Conservation (phyloP, 331 rosid species). For the Spiraea crenata region DNA sequence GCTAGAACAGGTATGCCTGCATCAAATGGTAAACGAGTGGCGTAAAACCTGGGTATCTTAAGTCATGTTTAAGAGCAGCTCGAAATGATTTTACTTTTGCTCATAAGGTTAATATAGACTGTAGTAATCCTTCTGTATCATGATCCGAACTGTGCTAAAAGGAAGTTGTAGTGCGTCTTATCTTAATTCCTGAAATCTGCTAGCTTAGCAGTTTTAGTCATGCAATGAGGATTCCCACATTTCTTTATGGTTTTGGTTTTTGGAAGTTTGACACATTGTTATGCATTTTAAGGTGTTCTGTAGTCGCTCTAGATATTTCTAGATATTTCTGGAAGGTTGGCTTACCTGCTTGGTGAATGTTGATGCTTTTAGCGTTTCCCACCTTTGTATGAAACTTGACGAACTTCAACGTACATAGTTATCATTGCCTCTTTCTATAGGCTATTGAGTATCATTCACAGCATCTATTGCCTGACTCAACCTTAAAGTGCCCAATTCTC, state of each 20-base stretch:
- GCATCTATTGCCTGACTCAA: too few relatives aligned
- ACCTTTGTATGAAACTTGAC: neutral
- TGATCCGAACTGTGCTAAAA: neutral
- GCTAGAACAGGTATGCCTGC: neutral
- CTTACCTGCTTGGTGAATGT: neutral
- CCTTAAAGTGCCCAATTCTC: neutral
- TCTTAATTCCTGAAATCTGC: neutral
- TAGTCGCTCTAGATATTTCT: neutral
- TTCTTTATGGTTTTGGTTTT: neutral
- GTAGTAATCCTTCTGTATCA: neutral
- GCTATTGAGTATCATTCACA: too few relatives aligned
- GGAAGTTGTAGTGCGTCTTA: neutral
- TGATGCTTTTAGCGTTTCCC: neutral
- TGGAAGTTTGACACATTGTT: neutral
- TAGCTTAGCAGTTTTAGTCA: neutral
- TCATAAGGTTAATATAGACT: neutral
- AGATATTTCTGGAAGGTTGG: neutral
- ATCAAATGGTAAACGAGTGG: neutral
- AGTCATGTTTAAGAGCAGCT: neutral
- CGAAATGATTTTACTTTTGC: neutral
- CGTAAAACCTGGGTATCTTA: neutral
- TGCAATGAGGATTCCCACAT: neutral
- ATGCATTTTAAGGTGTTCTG: neutral
- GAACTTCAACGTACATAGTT: neutral
- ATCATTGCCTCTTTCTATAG: neutral